Conservation (phyloP, 2,329 filamentous ascomycete genomes). For the Corinectria fuckeliana region DNA sequence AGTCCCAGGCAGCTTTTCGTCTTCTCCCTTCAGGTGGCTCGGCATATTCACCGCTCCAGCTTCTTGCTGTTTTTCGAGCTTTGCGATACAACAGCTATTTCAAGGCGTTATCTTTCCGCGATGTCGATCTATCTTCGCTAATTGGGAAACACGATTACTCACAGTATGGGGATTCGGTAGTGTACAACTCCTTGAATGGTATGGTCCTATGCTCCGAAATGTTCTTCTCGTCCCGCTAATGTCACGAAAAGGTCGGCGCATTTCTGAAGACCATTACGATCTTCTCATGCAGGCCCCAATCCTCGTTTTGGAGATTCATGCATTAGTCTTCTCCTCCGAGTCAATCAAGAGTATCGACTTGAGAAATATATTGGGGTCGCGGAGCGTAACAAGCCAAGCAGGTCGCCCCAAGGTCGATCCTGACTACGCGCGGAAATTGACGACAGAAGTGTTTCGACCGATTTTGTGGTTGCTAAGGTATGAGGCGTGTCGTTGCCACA, state of each 20-base stretch:
- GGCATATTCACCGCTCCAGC: conserved; percentile 56
- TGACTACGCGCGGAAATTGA: conserved; percentile 33
- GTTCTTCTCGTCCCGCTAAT: conserved; percentile 5
- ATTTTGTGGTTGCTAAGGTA: conserved; percentile 58
- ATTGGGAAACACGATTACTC: conserved; percentile 51
- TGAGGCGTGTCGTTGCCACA: conserved; percentile 56
- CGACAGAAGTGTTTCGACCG: conserved; percentile 53
- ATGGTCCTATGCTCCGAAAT: conserved; percentile 22
- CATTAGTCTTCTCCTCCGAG: conserved; percentile 61
- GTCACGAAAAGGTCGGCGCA: conserved; percentile 48
- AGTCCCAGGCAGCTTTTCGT: conserved; percentile 58
- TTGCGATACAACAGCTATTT: conserved; percentile 66
- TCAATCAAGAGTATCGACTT: conserved; percentile 62
- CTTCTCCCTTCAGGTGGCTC: conserved; percentile 51
- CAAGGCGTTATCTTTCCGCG: conserved; percentile 61
- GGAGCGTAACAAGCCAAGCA: conserved; percentile 28
- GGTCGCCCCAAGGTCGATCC: conserved; percentile 34
- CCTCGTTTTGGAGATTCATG: conserved; percentile 63
- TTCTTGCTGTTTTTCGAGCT: conserved; percentile 63
- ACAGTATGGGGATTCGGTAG: conserved; percentile 53
- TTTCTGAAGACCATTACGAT: conserved; percentile 56
- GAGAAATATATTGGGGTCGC: conserved; percentile 49
- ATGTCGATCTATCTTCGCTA: conserved; percentile 55
- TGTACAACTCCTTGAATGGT: conserved; percentile 61
- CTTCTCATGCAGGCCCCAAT: conserved; percentile 57